These are phyloP conservation scores for Sporisorium sorghi DNA, from an alignment of 1,284 basidiomycete species.

Conservation along the genomic window DNA sequence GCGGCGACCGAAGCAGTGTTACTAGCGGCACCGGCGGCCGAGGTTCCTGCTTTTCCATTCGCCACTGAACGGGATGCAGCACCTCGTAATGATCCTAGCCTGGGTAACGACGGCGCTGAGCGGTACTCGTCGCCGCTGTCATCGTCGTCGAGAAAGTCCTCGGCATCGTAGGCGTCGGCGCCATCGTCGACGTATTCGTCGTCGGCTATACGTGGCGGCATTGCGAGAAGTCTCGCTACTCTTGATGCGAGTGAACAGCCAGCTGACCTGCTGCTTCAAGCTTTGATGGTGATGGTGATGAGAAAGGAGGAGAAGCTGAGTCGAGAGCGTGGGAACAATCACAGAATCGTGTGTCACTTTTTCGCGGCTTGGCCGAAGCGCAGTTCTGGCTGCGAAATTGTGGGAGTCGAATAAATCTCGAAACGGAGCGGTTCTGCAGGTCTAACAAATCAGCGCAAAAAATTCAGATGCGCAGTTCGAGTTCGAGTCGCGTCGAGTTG, in stretches of 20 bases:
- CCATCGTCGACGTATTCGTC: conserved; percentile 51
- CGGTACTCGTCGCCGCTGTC: conserved; percentile 54
- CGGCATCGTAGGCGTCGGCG: conserved; percentile 44
- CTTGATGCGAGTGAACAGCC: no score
- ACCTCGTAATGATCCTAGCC: conserved; percentile 27
- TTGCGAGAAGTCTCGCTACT: no score
- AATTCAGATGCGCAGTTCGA: conserved; percentile 5
- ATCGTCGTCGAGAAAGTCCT: conserved; percentile 55
- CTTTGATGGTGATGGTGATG: background rate
- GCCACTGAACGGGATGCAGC: conserved; percentile 18
- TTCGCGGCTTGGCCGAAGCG: conserved; percentile 4
- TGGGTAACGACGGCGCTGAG: conserved; percentile 35
- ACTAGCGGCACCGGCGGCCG: conserved; percentile 3
- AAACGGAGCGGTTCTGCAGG: background rate
- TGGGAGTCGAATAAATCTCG: conserved; percentile 19
- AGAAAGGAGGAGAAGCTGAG: conserved; percentile 1
- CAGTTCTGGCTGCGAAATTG: conserved; percentile 6
- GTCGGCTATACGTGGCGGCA: conserved; percentile 47
- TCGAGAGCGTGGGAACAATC: background rate
- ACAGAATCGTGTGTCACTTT: conserved; percentile 14
- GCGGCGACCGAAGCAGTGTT: background rate
- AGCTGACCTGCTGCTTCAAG: background rate
- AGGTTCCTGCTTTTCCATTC: conserved; percentile 27
- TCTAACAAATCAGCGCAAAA: conserved; percentile 13
- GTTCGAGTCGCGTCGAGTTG: conserved; percentile 10